Conservation (phyloP, 495 filamentous ascomycete genomes). For the Ascodesmis nigricans region DNA sequence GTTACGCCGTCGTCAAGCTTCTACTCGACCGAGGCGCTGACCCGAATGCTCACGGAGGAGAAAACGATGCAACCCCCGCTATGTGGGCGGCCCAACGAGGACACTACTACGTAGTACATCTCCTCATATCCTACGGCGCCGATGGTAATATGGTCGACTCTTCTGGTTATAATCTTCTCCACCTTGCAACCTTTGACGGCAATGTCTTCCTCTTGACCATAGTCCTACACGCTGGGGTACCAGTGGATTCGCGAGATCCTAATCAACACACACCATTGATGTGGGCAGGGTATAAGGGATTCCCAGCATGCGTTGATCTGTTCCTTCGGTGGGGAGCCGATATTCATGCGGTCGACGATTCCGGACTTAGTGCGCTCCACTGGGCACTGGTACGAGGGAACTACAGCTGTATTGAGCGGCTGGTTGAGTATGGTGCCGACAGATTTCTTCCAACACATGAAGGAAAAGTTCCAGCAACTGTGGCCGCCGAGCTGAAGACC, state of each 20-base stretch:
- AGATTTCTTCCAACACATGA: slow-evolving; percentile 67
- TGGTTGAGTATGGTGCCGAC: slow-evolving; percentile 86
- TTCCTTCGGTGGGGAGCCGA: slow-evolving; percentile 90
- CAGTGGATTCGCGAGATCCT: slow-evolving; percentile 70
- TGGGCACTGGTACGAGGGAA: slow-evolving; percentile 92
- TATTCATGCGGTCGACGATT: slow-evolving; percentile 71
- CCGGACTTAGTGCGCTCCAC: slow-evolving; percentile 79
- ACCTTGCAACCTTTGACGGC: slow-evolving; percentile 90
- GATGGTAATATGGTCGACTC: slow-evolving; percentile 74
- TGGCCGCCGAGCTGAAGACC: slow-evolving; percentile 78
- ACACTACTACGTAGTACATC: slow-evolving; percentile 40
- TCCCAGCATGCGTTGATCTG: slow-evolving; percentile 69
- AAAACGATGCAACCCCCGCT: slow-evolving; percentile 74
- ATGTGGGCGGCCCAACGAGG: slow-evolving; percentile 94
- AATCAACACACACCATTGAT: slow-evolving; percentile 83
- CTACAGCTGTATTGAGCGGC: slow-evolving; percentile 62
- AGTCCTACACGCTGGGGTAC: slow-evolving; percentile 74
- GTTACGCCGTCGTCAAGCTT: slow-evolving; percentile 87
- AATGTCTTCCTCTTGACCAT: slow-evolving; percentile 84
- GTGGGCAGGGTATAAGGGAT: slow-evolving; percentile 98
- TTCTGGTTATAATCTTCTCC: slow-evolving; percentile 90
- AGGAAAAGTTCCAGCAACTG: slow-evolving; percentile 65
- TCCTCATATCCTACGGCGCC: slow-evolving; percentile 69
- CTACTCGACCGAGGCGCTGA: slow-evolving; percentile 74
- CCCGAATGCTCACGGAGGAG: slow-evolving; percentile 85